A percentile compares a stretch with the other conserved stretches of the same genome.
phyloP scores from a whole-genome alignment of 2,329 filamentous ascomycete genomes.

The Fusarium newnesense region DNA sequence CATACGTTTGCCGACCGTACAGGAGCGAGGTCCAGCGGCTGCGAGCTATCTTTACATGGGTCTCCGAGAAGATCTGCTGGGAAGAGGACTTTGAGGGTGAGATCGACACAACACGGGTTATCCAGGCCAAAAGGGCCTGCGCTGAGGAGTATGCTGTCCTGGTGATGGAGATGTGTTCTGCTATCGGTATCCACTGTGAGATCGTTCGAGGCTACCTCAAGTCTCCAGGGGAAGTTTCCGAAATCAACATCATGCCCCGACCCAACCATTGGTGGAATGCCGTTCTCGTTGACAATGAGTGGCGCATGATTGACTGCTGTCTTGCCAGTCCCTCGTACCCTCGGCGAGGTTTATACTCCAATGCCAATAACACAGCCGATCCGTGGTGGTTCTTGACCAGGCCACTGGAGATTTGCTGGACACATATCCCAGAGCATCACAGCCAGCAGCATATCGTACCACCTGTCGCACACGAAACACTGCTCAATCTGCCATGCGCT shows the following conservation, averaged over 20 bases:
- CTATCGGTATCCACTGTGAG: constrained; percentile 88
- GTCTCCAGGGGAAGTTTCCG: constrained; percentile 82
- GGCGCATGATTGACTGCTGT: constrained; percentile 96
- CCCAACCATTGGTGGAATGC: constrained; percentile 99
- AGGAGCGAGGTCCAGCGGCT: constrained; percentile 92
- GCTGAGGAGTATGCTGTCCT: constrained; percentile 90
- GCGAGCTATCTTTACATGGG: constrained; percentile 96
- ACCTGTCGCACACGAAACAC: constrained; percentile 83
- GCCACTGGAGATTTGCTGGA: constrained; percentile 92
- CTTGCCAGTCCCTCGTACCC: constrained; percentile 93
- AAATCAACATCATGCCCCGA: constrained; percentile 83
- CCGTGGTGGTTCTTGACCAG: constrained; percentile 93
- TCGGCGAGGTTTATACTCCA: constrained; percentile 80
- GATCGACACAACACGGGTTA: constrained; percentile 82
- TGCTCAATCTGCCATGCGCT: constrained; percentile 86
- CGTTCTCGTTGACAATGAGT: constrained; percentile 91
- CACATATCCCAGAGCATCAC: constrained; percentile 88
- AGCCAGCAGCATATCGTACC: constrained; percentile 94
- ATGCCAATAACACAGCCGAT: constrained; percentile 77
- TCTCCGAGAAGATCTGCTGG: constrained; percentile 93
- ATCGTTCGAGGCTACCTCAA: constrained; percentile 92
- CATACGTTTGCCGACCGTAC: constrained; percentile 93
- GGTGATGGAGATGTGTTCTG: constrained; percentile 92
- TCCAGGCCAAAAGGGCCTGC: constrained; percentile 85
- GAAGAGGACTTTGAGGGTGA: constrained; percentile 93